These are phyloP conservation scores for Laetiporus sulphureus DNA, from an alignment of 1,284 basidiomycete genomes.

Conservation along the genomic window DNA sequence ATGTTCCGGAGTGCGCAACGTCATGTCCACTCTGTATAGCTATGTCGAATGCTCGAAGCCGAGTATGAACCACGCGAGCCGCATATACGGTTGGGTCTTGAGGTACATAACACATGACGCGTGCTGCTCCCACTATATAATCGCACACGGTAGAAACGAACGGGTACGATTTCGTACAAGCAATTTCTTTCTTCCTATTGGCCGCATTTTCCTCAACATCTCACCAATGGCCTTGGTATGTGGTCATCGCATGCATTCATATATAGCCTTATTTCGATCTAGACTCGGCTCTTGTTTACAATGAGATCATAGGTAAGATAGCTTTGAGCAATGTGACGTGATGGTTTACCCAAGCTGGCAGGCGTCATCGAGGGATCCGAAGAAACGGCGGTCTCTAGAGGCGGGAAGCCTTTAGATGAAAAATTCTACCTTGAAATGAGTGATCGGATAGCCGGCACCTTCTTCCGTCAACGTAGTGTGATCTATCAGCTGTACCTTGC, in stretches of 20 bases:
- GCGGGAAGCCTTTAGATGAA: constrained; percentile 33
- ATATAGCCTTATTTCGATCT: neutral
- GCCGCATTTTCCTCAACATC: constrained; percentile 50
- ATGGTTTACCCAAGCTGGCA: constrained; percentile 16
- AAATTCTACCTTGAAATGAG: constrained; percentile 42
- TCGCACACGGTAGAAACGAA: constrained; percentile 1
- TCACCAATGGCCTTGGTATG: constrained; percentile 51
- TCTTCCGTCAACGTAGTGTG: constrained; percentile 38
- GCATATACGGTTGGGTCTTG: no score
- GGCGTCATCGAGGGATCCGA: constrained; percentile 69
- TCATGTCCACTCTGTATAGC: neutral
- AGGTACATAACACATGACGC: no score
- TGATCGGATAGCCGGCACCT: constrained; percentile 44
- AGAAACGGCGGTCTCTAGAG: constrained; percentile 30
- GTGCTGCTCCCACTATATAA: no score
- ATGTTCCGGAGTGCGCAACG: neutral
- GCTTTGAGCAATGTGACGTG: neutral
- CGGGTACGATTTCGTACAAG: constrained; percentile 37
- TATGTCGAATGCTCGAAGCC: neutral
- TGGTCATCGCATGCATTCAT: constrained; percentile 6
- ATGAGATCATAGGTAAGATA: constrained; percentile 53
- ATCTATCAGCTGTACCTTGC: constrained; percentile 51
- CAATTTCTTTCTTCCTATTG: constrained; percentile 52
- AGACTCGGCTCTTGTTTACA: constrained; percentile 61
- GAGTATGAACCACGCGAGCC: no score